These are phyloP conservation scores for Baorangia bicolor DNA, from an alignment of 768 basidiomycete genomes.

Conservation along the genomic window DNA sequence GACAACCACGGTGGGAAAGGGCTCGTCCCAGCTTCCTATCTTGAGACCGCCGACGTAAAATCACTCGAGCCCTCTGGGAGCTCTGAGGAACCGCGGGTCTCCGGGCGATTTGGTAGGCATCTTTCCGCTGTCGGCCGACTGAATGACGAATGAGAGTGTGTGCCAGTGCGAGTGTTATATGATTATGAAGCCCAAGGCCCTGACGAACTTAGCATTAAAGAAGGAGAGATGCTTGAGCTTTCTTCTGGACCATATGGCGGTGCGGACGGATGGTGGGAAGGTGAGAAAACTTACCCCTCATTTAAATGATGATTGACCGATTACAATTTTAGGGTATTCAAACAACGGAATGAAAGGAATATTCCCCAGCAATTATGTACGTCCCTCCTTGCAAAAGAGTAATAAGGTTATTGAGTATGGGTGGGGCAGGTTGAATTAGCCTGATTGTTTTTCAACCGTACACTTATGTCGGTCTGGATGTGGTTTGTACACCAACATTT, in stretches of 20 bases:
- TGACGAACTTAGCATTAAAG: constrained; percentile 64
- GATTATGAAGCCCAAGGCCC: constrained; percentile 70
- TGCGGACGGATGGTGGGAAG: constrained; percentile 87
- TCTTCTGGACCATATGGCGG: constrained; percentile 62
- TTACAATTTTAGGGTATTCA: constrained; percentile 52
- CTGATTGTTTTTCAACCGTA: constrained; percentile 26
- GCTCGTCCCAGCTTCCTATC: constrained; percentile 83
- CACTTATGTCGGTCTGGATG: constrained; percentile 7
- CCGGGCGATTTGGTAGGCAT: constrained; percentile 52
- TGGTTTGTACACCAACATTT: constrained; percentile 19
- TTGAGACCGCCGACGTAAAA: constrained; percentile 42
- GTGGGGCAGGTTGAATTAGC: constrained; percentile 47
- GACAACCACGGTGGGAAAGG: constrained; percentile 60
- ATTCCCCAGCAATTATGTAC: constrained; percentile 87
- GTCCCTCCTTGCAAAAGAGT: constrained; percentile 31
- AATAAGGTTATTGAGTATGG: constrained; percentile 23
- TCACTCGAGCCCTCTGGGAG: constrained; percentile 6
- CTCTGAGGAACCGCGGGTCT: constrained; percentile 30
- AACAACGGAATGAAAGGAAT: constrained; percentile 66
- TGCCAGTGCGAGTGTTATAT: constrained; percentile 77
- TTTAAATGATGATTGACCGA: constrained; percentile 25
- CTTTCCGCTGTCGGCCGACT: neutral
- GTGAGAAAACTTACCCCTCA: constrained; percentile 37
- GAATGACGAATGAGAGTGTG: constrained; percentile 3
- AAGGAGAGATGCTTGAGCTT: constrained; percentile 63